Evolutionary conservation across 1,139 yeast species (phyloP), one percentile per base, ranked within the genome.

Genomic region (Geotrichum klebahnii): DNA sequence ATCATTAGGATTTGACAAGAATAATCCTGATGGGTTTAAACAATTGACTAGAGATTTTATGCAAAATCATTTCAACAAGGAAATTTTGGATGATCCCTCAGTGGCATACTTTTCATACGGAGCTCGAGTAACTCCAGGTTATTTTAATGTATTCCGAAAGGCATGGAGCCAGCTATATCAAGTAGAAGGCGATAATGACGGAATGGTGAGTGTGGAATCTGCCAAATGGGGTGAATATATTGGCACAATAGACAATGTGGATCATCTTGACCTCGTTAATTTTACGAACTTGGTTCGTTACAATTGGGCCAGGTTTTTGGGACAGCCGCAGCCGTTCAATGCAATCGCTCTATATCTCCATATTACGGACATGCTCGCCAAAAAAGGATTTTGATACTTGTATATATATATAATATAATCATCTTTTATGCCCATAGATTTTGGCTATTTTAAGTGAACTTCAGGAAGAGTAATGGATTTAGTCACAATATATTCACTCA

Each of bases 61-160:
- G 74, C 59, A 62, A 3, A 55, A 65, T 38, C 58, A 66, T 14
- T 84, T 86, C 66, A 88, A 88, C 63, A 50, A 67, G 16, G 57
- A 62, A 3, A 73, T 82, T 0, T 61, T 59, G 3, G 74, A 88
- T 64, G 80, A 78, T 57, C 83, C 87, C 0, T 60, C 66, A 0
- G 95, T 88, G 1, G 64, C 73, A 10, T 89, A 89, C 65, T 84
- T 82, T 64, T 86, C 96, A 37, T 88, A 85, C 62, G 97, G 96
- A 0, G 92, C 96, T 0, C 69, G 73, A 32, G 83, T 82, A 65
- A 60, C 63, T 10, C 95, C 96, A 0, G 66, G 68, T 36, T 77
- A 85, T 77, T 75, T 73, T 58, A 83, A 79, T 57, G 67, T 83
- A 2, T 84, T 87, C 59, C 73, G 74, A 44, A 65, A 76, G 6